A percentile compares a stretch with the other conserved stretches of the same genome.
Conservation (phyloP, 2,329 filamentous ascomycete genomes). For the Mollisia scopiformis region DNA sequence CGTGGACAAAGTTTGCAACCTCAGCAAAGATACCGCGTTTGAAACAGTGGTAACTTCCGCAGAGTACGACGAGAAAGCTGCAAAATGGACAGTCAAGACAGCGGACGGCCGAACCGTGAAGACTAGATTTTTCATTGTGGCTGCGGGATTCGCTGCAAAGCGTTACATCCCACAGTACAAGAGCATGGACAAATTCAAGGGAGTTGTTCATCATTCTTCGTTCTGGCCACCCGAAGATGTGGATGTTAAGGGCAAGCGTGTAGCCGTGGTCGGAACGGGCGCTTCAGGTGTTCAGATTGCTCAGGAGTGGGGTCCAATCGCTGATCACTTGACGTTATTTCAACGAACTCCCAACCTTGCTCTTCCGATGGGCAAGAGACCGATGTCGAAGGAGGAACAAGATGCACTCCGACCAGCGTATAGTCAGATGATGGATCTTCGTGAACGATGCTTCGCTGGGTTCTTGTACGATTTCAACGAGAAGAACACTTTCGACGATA, state of each 20-base stretch:
- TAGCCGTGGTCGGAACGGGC: conserved; percentile 56
- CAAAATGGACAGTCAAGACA: conserved; percentile 45
- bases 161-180: conserved; percentile 27
- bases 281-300: conserved; percentile 31
- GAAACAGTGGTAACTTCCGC: conserved; percentile 44
- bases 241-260: conserved; percentile 51
- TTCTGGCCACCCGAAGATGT: too few species aligned
- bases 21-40: conserved; percentile 49
- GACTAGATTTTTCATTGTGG: conserved; percentile 28
- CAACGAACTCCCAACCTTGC: conserved; percentile 61
- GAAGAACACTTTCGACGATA: conserved; percentile 47
- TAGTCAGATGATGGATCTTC: conserved; percentile 45
- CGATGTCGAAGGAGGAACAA: conserved; percentile 42
- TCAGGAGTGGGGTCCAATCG: conserved; percentile 38
- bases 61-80: conserved; percentile 39
- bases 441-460: conserved; percentile 50
- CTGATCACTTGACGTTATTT: conserved; percentile 50
- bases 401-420: conserved; percentile 49
- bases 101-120: conserved; percentile 37
- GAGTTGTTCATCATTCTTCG: conserved; percentile 31
- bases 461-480: conserved; percentile 53
- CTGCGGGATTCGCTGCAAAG: conserved; percentile 32
- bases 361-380: conserved; percentile 57
- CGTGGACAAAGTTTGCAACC: conserved; percentile 54
- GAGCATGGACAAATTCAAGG: conserved; percentile 31